phyloP scores from a whole-genome alignment of 495 filamentous ascomycete species.

The Filosporella fistucella region DNA sequence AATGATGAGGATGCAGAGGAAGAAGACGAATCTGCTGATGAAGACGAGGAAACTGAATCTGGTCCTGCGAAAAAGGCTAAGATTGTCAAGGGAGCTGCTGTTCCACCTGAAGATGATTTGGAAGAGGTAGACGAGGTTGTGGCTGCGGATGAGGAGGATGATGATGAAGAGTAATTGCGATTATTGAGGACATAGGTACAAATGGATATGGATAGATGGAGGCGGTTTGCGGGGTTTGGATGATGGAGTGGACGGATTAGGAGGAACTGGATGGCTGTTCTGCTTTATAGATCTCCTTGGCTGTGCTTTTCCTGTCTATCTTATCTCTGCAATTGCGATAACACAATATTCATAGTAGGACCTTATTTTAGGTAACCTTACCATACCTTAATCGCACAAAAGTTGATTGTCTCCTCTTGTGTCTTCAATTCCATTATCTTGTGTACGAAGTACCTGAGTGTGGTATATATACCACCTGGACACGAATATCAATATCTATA shows the following conservation, averaged over 20 bases:
- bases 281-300: constrained; percentile 12
- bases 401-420: neutral
- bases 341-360: too few relatives aligned
- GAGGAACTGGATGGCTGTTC: neutral
- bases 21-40: constrained; percentile 15
- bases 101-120: constrained; percentile 5
- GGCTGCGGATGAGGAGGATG: constrained; percentile 12
- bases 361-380: too few relatives aligned
- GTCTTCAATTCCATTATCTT: neutral
- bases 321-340: neutral
- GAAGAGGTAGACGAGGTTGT: constrained; percentile 8
- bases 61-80: constrained; percentile 16
- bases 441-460: neutral
- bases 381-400: too few relatives aligned
- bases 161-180: constrained; percentile 1
- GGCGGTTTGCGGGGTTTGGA: neutral
- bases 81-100: constrained; percentile 3
- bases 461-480: neutral
- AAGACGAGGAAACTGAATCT: constrained; percentile 1
- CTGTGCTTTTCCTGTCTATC: neutral
- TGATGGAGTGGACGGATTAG: neutral
- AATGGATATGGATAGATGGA: neutral
- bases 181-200: neutral
- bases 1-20: constrained; percentile 19
- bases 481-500: too few relatives aligned